Base-by-base conservation (phyloP, 805 yeast species). In the Metschnikowia koreensis region DNA sequence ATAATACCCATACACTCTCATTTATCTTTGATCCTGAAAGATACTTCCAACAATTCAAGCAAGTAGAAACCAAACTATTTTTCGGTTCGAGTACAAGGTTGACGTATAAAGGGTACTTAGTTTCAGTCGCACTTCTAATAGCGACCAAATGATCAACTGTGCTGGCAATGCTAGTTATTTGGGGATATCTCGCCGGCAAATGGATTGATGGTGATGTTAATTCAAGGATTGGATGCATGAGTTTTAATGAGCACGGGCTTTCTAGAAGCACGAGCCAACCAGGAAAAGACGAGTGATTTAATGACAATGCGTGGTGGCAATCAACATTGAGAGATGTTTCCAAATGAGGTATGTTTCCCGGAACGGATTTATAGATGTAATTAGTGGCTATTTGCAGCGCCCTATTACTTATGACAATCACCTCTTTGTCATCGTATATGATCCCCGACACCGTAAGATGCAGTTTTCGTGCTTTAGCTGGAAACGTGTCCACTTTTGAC, bases 151-250 rank as follows among this genome's bases (percentile, higher is more conserved):
- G 63, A 1, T 65, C 73, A 49, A 60, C 62, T 1, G 74, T 62
- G 46, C 72, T 65, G 11, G 62, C 58, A 6, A 75, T 54, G 13
- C 55, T 44, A 4, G 57, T 13, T 12, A 72, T 62, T 9, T 55
- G 44, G 3, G 65, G 61, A 43, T 51, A 54, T n/a, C 33, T 47
- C 17, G 36, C 26, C 53, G 69, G 41, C 47, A 68, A 40, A 27
- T 52, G 41, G 44, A 59, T 37, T 57, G 56, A 45, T 51, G 66
- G 63, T 47, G 87, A 75, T 8, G 64, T 60, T 0, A 83, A 56
- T 16, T 78, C 78, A n/a, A 82, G 67, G 51, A 84, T 81, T 1
- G 90, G 89, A 56, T 85, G 80, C 17, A 79, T 70, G 3, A 87
- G 57, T 17, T 65, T 68, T 31, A 82, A 48, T 28, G 67, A 66